phyloP scores from a whole-genome alignment of 2,329 filamentous ascomycete genomes.

The Ophiostoma triangulosporum region DNA sequence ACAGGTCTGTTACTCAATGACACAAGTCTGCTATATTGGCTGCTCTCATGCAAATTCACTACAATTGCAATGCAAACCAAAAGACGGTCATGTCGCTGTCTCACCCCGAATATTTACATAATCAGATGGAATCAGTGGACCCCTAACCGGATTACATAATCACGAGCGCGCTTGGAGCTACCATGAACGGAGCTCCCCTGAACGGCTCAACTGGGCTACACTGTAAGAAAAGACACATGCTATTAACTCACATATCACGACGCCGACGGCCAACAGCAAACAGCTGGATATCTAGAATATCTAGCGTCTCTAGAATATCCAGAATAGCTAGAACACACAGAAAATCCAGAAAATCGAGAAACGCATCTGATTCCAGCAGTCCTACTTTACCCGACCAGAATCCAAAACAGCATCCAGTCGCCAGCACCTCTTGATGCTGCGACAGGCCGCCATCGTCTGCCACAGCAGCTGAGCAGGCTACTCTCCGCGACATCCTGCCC shows the following conservation, averaged over 20 bases:
- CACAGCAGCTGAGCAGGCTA: not conserved
- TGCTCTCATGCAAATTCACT: not conserved
- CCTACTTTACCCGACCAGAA: not conserved
- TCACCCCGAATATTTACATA: not conserved
- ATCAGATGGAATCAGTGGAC: not conserved
- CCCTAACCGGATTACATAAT: not conserved
- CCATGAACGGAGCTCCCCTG: constrained; percentile 1
- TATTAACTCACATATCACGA: not conserved
- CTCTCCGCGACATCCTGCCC: not conserved
- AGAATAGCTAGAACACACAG: too few relatives aligned
- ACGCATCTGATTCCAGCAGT: not conserved
- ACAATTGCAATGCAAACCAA: not conserved
- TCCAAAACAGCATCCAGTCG: not conserved
- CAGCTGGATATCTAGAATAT: not conserved
- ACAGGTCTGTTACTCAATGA: not conserved
- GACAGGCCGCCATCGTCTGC: not conserved
- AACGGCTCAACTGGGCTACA: not conserved
- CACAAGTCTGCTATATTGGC: too few relatives aligned
- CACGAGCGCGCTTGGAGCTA: not conserved
- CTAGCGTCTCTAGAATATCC: too few relatives aligned
- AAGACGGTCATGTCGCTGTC: not conserved
- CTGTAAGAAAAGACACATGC: constrained; percentile 4
- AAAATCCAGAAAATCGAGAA: too few relatives aligned
- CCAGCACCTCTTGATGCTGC: not conserved
- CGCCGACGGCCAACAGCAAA: not conserved